Evolutionary conservation across 164 flowering plant genomes (phyloP).

Genomic region (Annona squamosa): DNA sequence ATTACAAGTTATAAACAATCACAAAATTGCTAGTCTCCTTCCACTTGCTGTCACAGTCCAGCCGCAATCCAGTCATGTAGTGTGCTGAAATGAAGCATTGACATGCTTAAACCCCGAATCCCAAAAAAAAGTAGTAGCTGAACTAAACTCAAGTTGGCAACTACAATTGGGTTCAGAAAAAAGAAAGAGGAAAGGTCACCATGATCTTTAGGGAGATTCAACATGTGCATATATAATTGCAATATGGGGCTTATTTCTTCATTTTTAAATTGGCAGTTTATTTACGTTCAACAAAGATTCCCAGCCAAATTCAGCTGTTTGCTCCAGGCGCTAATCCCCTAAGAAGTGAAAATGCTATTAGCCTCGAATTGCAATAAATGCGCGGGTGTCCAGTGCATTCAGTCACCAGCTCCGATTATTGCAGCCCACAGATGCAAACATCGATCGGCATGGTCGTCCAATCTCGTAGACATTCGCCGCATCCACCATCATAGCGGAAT

Average conservation of each 20-base stretch:
- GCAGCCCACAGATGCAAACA: not conserved
- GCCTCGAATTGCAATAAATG: not conserved
- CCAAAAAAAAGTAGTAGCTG: not conserved
- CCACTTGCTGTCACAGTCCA: not conserved
- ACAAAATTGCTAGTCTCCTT: too few species aligned
- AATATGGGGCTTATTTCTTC: not conserved
- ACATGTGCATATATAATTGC: not conserved
- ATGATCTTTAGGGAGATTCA: not conserved
- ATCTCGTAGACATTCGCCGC: too few species aligned
- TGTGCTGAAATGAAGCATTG: not conserved
- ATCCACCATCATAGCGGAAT: not conserved
- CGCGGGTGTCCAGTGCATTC: not conserved
- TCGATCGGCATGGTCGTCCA: not conserved
- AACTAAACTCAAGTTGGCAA: not conserved
- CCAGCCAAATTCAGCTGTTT: not conserved
- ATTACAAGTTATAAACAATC: not conserved
- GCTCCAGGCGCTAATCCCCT: not conserved
- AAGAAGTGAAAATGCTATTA: not conserved
- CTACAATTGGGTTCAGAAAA: not conserved
- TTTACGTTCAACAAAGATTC: not conserved
- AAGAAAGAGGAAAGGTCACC: too few species aligned
- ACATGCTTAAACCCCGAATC: not conserved
- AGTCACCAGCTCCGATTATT: not conserved
- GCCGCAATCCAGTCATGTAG: not conserved
- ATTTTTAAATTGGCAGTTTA: not conserved